Base-by-base conservation (phyloP, 2,329 filamentous ascomycete genomes). In the Penicillium thymicola region DNA sequence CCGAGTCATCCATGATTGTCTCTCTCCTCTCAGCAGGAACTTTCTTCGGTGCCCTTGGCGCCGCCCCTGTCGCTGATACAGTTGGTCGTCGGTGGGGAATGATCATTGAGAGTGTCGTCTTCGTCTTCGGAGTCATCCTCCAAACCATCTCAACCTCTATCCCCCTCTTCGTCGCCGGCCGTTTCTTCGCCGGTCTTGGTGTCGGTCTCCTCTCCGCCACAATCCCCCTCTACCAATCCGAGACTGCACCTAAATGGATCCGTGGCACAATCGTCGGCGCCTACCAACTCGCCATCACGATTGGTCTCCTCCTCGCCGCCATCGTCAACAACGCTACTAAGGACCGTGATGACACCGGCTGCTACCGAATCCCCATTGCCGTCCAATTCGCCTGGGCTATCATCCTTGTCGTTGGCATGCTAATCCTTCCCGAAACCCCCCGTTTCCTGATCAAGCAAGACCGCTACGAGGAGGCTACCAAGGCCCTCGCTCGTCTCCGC, bases 401-500 rank as follows among this genome's bases (percentile, higher is more conserved):
- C 47, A 87, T 94, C 63, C 85, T 95, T n/a, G 88, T 78, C 27
- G 71, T 70, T 48, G 90, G 90, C 67, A 83, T 94, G 49, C 74
- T 90, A 61, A 74, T 90, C 67, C 85, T 95, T 14, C 90, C 90
- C 47, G 90, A 95, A 72, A 92, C 89, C 0, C 90, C 90, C 36
- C 87, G 90, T 64, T 94, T 86, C 81, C 89, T 85, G 67, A 88
- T 95, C 77, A 91, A 90, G 81, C 85, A 85, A 70, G 88, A 88
- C 58, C 79, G 83, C 55, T 79, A 90, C 48, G 84, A 87, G 37
- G 70, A 79, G 43, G 90, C 90, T 32, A 81, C 84, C 55, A 65
- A 75, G 7, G 75, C 85, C 10, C 82, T 95, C 9, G 75, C 83
- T 48, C 81, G 80, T 54, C 83, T 95, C 27, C 88, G 90, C 67